Evolutionary conservation across 441 rosid genomes (phyloP).

Genomic region (Kokia cookei): DNA sequence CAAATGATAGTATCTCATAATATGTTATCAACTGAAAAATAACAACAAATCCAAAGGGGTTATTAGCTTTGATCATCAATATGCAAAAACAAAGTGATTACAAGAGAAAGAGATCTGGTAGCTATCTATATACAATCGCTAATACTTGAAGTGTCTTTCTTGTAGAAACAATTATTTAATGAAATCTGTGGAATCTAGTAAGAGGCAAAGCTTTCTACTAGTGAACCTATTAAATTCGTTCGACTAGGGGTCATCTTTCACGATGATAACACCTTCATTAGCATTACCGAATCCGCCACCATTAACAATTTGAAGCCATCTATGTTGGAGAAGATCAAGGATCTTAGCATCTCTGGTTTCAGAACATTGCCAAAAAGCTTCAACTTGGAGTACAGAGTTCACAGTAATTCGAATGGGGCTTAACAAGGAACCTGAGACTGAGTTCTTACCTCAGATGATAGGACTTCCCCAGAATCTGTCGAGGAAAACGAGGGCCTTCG

Average conservation of each 20-base stretch:
- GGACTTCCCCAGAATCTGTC: slow-evolving; percentile 25
- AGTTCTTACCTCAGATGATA: slow-evolving; percentile 42
- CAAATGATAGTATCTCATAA: not conserved
- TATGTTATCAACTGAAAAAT: not conserved
- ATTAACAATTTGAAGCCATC: slow-evolving; percentile 40
- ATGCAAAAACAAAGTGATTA: not conserved
- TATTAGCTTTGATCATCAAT: not conserved
- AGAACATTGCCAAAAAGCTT: not conserved
- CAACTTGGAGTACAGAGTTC: not conserved
- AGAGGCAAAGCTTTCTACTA: slow-evolving; percentile 1
- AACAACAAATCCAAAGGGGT: not conserved
- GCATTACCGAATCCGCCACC: slow-evolving; percentile 21
- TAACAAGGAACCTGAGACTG: not conserved
- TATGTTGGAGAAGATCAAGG: slow-evolving; percentile 55
- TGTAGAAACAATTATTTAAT: not conserved
- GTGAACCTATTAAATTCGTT: slow-evolving; percentile 28
- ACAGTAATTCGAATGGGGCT: not conserved
- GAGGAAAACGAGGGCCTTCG: slow-evolving; percentile 81
- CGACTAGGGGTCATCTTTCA: slow-evolving; percentile 41
- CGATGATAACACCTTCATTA: slow-evolving; percentile 21
- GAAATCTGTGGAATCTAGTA: not conserved
- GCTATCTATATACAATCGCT: not conserved
- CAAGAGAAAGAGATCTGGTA: not conserved
- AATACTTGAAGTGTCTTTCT: not conserved
- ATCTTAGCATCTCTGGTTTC: slow-evolving; percentile 67